Conservation (phyloP, 148 eudicot species). For the Spergularia bocconei region DNA sequence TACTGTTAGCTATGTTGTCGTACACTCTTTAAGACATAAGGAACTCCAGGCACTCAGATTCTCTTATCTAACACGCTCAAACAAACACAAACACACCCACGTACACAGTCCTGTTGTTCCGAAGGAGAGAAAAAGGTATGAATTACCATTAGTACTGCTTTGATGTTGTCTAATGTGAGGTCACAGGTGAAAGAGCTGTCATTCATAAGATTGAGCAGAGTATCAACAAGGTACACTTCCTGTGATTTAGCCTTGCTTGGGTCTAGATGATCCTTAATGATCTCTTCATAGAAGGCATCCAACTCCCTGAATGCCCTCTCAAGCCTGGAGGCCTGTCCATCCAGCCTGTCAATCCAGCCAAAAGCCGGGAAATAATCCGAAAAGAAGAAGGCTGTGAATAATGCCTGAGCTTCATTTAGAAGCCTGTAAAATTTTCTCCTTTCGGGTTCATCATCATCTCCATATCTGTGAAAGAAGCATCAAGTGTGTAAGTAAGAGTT, state of each 20-base stretch:
- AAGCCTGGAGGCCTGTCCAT: slow-evolving; percentile 11
- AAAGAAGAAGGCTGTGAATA: slow-evolving; percentile 8
- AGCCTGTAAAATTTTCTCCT: slow-evolving; percentile 24
- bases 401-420: slow-evolving; percentile 25
- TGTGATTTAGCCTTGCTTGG: slow-evolving; percentile 6
- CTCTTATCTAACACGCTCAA: no score
- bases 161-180: slow-evolving; percentile 16
- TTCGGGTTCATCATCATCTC: not conserved
- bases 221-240: slow-evolving; percentile 26
- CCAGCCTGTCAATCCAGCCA: slow-evolving; percentile 28
- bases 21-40: no score
- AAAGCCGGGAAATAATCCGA: slow-evolving; percentile 21
- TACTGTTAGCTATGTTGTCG: no score
- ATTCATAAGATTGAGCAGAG: slow-evolving; percentile 21
- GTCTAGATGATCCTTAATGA: slow-evolving; percentile 29
- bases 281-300: slow-evolving; percentile 24
- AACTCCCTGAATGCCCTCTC: slow-evolving; percentile 18
- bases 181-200: slow-evolving; percentile 1
- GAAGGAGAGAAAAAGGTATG: no score
- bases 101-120: no score
- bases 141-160: slow-evolving; percentile 22
- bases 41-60: no score
- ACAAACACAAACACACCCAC: no score
- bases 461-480: slow-evolving; percentile 10
- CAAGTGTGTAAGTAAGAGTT: no score